Base-by-base conservation (phyloP, 2,329 filamentous ascomycete genomes). In the Penicillium sumatraense region DNA sequence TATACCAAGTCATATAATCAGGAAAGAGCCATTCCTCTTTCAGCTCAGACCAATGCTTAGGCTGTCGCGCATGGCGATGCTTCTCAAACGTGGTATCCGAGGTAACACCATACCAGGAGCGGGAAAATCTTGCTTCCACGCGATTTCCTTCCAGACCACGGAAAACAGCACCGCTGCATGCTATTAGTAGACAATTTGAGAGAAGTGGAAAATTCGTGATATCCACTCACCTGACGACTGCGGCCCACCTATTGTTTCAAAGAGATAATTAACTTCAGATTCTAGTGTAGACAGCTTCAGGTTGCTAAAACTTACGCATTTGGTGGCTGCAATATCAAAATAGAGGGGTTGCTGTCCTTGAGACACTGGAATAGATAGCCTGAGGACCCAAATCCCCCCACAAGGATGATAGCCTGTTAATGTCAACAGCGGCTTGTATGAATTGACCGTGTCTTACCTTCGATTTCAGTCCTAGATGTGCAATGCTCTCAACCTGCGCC, bases 331-430 rank as follows among this genome's bases (percentile, higher is more conserved):
- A 75, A 61, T 6, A 75, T 64, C 16, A 61, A 59, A 10, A 71
- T 62, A 3, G 51, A 51, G 0, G 64, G 62, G 14, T 69, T 54
- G 7, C 60, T 59, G 7, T 55, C 53, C n/a, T 68, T 45, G 14
- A 75, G 51, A 2, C 62, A 62, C 2, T 54, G 45, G 36, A 65
- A 68, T 5, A 76, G 69, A 53, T 72, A 75, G 13, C 67, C 64
- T 13, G 65, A 74, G 5, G 62, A 54, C 1, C 74, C 73, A 36
- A 75, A 74, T 0, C 74, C 73, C 1, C 73, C 72, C 0, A 75
- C 73, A 2, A 75, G 65, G 5, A 74, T 56, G 11, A 75, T 71
- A 0, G 68, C 63, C 59, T 64, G 18, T 23, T 20, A 41, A 20
- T 41, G 36, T 41, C 36, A 31, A 5, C 8, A 49, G 13, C 14